phyloP scores from a whole-genome alignment of 495 filamentous ascomycete species.

The Daldinia childiae region DNA sequence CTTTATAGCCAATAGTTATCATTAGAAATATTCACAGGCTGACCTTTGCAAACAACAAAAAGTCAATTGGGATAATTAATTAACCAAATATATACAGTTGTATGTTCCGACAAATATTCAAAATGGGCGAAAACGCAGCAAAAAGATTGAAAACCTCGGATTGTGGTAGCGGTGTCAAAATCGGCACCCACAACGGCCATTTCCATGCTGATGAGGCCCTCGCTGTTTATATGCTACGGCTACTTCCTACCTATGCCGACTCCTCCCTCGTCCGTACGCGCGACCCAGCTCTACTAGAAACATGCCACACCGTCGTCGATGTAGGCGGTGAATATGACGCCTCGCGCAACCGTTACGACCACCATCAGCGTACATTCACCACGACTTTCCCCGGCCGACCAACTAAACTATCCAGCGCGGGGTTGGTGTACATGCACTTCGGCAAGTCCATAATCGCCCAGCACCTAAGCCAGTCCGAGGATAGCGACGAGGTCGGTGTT shows the following conservation, averaged over 20 bases:
- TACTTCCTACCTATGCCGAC: constrained; percentile 79
- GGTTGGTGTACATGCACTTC: constrained; percentile 95
- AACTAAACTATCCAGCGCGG: constrained; percentile 93
- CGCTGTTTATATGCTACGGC: constrained; percentile 94
- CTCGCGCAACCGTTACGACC: constrained; percentile 81
- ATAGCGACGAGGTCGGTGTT: constrained; percentile 72
- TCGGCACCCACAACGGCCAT: constrained; percentile 95
- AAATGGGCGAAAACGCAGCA: constrained; percentile 71
- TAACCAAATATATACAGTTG: neutral
- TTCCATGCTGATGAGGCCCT: constrained; percentile 99
- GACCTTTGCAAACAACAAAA: neutral
- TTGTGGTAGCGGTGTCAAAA: constrained; percentile 61
- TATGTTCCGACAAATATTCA: constrained; percentile 39
- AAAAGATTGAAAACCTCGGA: constrained; percentile 74
- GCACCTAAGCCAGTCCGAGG: constrained; percentile 60
- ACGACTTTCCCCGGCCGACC: constrained; percentile 76
- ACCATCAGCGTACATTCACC: constrained; percentile 92
- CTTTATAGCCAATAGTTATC: constrained; percentile 15
- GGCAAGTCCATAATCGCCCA: constrained; percentile 81
- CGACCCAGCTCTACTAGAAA: constrained; percentile 77
- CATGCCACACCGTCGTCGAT: constrained; percentile 95
- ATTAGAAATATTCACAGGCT: constrained; percentile 25
- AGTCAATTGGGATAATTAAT: neutral
- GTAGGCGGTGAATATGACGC: constrained; percentile 92
- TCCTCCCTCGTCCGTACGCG: constrained; percentile 86